Percentiles rank a stretch among this genome's conserved stretches.
phyloP scores from a whole-genome alignment of 495 filamentous ascomycete species.

The Cercophora samala region DNA sequence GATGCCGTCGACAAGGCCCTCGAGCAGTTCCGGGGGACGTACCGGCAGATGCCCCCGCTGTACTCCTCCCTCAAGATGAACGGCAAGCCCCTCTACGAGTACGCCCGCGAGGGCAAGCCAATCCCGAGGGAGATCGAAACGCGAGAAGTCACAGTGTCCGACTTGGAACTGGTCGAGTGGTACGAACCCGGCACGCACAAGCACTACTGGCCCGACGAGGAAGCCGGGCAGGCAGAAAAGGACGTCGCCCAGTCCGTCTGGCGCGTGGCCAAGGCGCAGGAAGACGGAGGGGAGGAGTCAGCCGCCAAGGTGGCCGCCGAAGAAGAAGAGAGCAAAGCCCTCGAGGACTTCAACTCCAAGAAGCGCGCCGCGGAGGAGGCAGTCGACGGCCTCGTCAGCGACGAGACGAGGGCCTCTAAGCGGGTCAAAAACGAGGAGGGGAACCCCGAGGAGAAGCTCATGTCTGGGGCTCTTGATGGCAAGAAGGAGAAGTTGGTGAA shows the following conservation, averaged over 20 bases:
- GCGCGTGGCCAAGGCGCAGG: constrained; percentile 45
- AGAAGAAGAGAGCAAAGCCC: constrained; percentile 45
- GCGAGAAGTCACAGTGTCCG: constrained; percentile 68
- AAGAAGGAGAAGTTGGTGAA: background rate
- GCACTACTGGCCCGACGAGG: constrained; percentile 67
- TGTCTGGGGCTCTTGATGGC: constrained; percentile 51
- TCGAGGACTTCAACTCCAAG: constrained; percentile 43
- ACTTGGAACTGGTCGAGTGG: constrained; percentile 82
- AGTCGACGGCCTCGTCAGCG: constrained; percentile 40
- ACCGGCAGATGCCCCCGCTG: constrained; percentile 87
- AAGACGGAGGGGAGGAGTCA: constrained; percentile 38
- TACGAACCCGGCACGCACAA: constrained; percentile 77
- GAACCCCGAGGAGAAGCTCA: constrained; percentile 35
- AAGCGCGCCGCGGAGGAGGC: constrained; percentile 48
- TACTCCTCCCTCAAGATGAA: constrained; percentile 87
- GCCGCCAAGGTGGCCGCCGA: constrained; percentile 18
- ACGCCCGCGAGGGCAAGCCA: constrained; percentile 82
- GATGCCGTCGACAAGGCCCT: constrained; percentile 75
- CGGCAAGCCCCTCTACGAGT: constrained; percentile 92
- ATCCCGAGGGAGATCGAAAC: constrained; percentile 80
- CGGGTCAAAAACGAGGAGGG: constrained; percentile 35
- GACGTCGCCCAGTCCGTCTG: constrained; percentile 67
- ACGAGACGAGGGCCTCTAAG: constrained; percentile 26
- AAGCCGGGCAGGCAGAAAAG: constrained; percentile 69
- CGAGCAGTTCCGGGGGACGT: constrained; percentile 72